Evolutionary conservation across 192 early-diverging fungal species (phyloP), one percentile per base, ranked within the genome.

Genomic region (Backusella macrospora): DNA sequence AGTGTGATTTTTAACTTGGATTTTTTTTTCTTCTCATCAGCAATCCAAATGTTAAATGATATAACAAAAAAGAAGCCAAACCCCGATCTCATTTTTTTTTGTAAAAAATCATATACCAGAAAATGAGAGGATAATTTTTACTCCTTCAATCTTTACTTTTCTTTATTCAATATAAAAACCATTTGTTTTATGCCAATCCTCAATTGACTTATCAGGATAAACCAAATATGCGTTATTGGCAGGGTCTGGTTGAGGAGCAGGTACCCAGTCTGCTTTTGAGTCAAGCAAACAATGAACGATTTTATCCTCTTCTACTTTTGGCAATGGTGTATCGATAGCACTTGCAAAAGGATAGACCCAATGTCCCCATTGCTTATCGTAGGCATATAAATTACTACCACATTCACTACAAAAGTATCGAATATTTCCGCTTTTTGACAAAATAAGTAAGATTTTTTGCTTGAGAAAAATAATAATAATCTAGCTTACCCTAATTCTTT

Each of bases 371-470:
- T 52, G 9, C 18, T 45, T 44, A 67, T 81, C 62, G 47, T 72
- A 79, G 12, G 74, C 82, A 79, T 84, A 90, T 69, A 89, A 67
- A 42, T 85, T 82, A 23, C 78, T 75, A 9, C 85, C 88, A 43
- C 89, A 90, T 43, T 77, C 82, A 9, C 77, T 74, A 67, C 89
- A 90, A 69, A 90, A 90, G 65, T 82, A 76, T 47, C 89, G 73
- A 10, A 69, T 46, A 73, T 85, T 79, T 72, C 81, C 83, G 68
- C 85, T 73, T 49, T 34, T 6, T 26, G 29, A 34, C 29, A 34
- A 34, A 34, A 34, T 2, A 34, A 34, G 29, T 34, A 1, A 34
- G 29, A 34, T 34, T 34, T 2, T 34, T 34, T 34, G 29, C 29
- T 34, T 64, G 16, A 46, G 12, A 45, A 23, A 67, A 67, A 34